Percentiles rank a stretch among this genome's conserved stretches.
These are phyloP conservation scores for Trichoderma harzianum DNA, from an alignment of 2,329 filamentous ascomycete genomes.

Conservation along the genomic window DNA sequence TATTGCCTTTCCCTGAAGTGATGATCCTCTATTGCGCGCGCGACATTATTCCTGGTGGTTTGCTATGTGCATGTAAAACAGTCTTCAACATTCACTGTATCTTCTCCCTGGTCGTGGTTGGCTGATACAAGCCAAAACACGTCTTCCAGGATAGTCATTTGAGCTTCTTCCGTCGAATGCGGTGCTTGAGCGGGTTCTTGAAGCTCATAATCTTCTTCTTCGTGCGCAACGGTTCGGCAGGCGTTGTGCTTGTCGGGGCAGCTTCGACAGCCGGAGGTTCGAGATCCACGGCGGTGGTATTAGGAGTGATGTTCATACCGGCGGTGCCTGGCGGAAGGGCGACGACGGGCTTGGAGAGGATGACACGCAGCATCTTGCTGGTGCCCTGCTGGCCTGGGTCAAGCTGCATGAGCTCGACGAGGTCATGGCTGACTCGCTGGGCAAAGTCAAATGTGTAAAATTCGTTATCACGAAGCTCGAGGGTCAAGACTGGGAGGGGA, in stretches of 20 bases:
- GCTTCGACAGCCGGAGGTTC: background rate
- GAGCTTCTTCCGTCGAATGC: conserved; percentile 16
- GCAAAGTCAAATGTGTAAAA: conserved; percentile 33
- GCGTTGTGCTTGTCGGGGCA: background rate
- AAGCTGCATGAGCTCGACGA: conserved; percentile 26
- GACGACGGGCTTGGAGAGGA: conserved; percentile 11
- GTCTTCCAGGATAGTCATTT: conserved; percentile 12
- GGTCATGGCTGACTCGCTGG: conserved; percentile 29
- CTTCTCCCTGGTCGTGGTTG: background rate
- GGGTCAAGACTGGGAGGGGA: conserved; percentile 30
- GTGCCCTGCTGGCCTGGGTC: conserved; percentile 17
- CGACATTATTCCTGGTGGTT: background rate
- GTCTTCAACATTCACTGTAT: background rate
- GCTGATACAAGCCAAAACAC: background rate
- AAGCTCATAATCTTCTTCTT: conserved; percentile 15
- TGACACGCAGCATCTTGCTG: conserved; percentile 20
- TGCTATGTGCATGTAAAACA: background rate
- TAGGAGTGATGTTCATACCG: conserved; percentile 3
- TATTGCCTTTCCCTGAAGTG: background rate
- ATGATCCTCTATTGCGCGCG: background rate
- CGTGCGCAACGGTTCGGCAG: background rate
- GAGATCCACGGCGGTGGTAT: background rate
- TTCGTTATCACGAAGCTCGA: conserved; percentile 31
- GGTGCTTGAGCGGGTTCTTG: conserved; percentile 18
- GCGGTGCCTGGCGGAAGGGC: background rate